Base-by-base conservation (phyloP, 495 filamentous ascomycete species). In the Durotheca rogersii region DNA sequence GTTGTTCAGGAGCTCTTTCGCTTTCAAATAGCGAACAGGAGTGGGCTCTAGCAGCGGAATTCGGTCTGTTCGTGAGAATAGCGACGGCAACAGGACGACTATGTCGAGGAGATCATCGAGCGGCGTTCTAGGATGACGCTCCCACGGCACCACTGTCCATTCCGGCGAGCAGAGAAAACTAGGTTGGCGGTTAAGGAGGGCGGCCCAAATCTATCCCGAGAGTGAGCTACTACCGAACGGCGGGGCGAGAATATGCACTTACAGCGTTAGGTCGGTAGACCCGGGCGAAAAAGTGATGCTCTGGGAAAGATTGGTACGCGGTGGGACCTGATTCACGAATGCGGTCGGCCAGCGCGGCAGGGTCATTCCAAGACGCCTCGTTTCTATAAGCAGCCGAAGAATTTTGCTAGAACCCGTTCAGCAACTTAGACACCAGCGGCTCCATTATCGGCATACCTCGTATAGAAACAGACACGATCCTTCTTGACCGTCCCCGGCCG, bases 261-360 rank as follows among this genome's bases (percentile, higher is more conserved):
- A 71, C 73, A 19, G 69, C 72, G 30, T 51, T 68, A 27, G 62
- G 72, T 6, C 73, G 69, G 32, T 72, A 77, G 15, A 76, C 67
- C 1, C 74, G 68, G 16, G 66, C 71, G 38, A 75, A 76, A 50
- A 75, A 77, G 55, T 77, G 73, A 47, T 77, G 74, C 6, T 65
- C 60, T 3, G 74, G 74, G 37, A 77, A 77, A 0, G 53, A 47
- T 16, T 64, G 67, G 18, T 74, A 76, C 23, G 47, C 48, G 1
- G 56, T 46, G 2, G 74, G 73, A 1, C 73, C 74, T 7, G 56
- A 58, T n/a, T 64, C 60, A 11, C 68, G 60, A 31, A 75, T 61
- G 4, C 33, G 23, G 35, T 72, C 67, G 45, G 49, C 25, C 12
- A 65, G 50, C 10, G 30, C 47, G 1, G 63, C 32, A 1, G 60